Base-by-base conservation (phyloP, 2,329 filamentous ascomycete species). In the Trichoderma cornu-damae region DNA sequence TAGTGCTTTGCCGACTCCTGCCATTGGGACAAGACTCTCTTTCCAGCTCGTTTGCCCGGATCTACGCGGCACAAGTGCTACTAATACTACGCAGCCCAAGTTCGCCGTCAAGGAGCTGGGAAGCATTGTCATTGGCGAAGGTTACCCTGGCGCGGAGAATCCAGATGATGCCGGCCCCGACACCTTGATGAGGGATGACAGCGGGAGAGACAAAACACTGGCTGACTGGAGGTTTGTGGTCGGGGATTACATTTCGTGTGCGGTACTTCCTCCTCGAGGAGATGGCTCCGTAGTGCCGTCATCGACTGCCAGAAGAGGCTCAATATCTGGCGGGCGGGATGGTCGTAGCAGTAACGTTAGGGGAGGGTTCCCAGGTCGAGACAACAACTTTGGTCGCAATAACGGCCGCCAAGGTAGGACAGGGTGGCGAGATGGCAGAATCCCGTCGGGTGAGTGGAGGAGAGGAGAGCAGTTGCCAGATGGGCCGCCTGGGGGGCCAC, bases 31-130 rank as follows among this genome's bases (percentile, higher is more conserved):
- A 7, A 85, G 93, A 54, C 79, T 96, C n/a, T 85, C 84, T 60
- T 97, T 94, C 74, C 87, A 92, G 47, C 82, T 96, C 16, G 84
- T 96, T 54, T 96, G 88, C 69, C 88, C 89, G 1, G 90, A 96
- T 71, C 83, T 88, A 22, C 73, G 72, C 14, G 67, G 68, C 57
- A 61, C 68, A 56, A 62, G 68, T 49, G 60, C 61, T 28, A 59
- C 60, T 60, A 62, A 47, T 40, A 67, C 64, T 57, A 61, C 62
- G 6, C 63, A 60, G 66, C 82, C 61, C 8, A 82, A 86, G 30
- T 96, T 88, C 73, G 79, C 87, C 14, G 84, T 84, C 20, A 91
- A 90, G 66, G 90, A 96, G 59, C 78, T 97, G 0, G 93, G 93
- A 0, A 92, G 85, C 64, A 81, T 96, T 2, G 82, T 96, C 5